Evolutionary conservation across 331 rosid species (phyloP).

Genomic region (Spiraea crenata): DNA sequence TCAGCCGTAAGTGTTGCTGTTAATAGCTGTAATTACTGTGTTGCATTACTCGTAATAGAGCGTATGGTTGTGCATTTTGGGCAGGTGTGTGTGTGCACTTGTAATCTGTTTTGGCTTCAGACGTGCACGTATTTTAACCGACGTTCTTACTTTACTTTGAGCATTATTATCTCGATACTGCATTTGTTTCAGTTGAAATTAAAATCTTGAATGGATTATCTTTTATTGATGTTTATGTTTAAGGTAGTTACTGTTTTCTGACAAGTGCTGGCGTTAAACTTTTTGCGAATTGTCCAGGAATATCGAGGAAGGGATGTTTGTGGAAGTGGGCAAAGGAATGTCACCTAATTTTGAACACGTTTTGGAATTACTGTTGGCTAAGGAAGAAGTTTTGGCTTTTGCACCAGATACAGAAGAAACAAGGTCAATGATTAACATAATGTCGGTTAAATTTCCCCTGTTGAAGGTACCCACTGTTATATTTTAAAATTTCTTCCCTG

Average conservation of each 20-base stretch:
- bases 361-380: conserved; percentile 52
- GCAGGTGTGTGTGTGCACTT: neutral
- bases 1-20: conserved; percentile 75
- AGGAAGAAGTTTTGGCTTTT: conserved; percentile 83
- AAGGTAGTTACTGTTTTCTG: conserved; percentile 7
- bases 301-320: conserved; percentile 61
- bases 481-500: neutral
- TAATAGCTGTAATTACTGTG: no score
- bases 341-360: conserved; percentile 81
- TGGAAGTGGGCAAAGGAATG: conserved; percentile 86
- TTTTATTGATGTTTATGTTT: neutral
- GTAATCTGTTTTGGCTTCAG: neutral
- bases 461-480: conserved; percentile 53
- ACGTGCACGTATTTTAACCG: no score
- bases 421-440: conserved; percentile 61
- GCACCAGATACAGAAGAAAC: conserved; percentile 75
- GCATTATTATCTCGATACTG: neutral
- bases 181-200: neutral
- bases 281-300: conserved; percentile 59
- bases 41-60: neutral
- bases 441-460: conserved; percentile 74
- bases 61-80: neutral
- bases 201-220: neutral
- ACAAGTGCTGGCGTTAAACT: conserved; percentile 20
- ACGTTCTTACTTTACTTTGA: neutral